phyloP scores from a whole-genome alignment of 2,329 filamentous ascomycete species.

The Hortaea sp. region DNA sequence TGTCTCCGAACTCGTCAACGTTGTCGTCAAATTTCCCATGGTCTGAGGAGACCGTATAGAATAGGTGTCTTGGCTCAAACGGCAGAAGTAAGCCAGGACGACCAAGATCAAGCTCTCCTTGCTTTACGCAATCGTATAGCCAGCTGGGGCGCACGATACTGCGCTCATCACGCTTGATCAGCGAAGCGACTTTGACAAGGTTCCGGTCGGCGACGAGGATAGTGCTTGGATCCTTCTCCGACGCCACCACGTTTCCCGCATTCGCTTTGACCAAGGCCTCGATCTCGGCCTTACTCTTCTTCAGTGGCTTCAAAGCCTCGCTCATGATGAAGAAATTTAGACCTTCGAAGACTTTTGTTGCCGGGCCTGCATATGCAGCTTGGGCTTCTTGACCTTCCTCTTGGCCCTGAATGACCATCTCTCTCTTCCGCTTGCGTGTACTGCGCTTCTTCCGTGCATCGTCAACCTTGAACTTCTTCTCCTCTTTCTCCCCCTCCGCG shows the following conservation, averaged over 20 bases:
- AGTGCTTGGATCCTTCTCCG: constrained; percentile 53
- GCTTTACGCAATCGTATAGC: constrained; percentile 70
- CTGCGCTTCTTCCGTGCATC: constrained; percentile 53
- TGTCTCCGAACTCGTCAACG: constrained; percentile 71
- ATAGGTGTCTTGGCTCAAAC: constrained; percentile 58
- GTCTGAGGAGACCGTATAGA: constrained; percentile 53
- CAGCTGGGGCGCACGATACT: constrained; percentile 72
- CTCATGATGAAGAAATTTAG: constrained; percentile 74
- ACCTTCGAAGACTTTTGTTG: constrained; percentile 60
- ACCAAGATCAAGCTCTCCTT: constrained; percentile 44
- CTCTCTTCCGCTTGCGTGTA: constrained; percentile 51
- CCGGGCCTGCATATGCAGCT: constrained; percentile 46
- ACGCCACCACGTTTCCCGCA: constrained; percentile 70
- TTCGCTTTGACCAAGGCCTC: constrained; percentile 74
- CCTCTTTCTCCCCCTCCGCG: constrained; percentile 59
- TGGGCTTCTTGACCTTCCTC: constrained; percentile 34
- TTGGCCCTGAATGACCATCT: constrained; percentile 64
- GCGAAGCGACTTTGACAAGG: constrained; percentile 68
- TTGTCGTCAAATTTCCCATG: constrained; percentile 47
- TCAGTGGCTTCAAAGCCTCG: constrained; percentile 58
- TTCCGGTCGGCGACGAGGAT: constrained; percentile 71
- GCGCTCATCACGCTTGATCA: constrained; percentile 60
- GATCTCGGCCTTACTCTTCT: constrained; percentile 67
- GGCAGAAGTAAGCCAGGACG: constrained; percentile 53
- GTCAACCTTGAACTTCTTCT: constrained; percentile 66